phyloP scores from a whole-genome alignment of 495 filamentous ascomycete species.

The Baudoinia panamericana region DNA sequence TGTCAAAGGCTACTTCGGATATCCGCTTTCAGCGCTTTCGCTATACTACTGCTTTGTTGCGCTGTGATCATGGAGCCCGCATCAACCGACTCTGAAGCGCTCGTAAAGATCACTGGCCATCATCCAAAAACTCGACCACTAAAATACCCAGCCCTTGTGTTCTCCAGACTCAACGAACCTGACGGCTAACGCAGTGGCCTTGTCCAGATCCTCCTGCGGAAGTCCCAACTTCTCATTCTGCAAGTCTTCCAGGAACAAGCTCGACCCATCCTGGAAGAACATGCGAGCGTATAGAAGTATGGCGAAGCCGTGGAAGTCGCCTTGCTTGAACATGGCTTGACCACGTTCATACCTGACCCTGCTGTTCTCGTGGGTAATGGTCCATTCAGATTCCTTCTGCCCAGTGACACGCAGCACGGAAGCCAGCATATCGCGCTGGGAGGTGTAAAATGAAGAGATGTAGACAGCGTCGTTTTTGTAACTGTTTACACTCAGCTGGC shows the following conservation, averaged over 20 bases:
- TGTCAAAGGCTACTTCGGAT: too few relatives aligned
- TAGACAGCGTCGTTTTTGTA: conserved; percentile 27
- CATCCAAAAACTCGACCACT: too few relatives aligned
- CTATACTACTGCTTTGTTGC: too few relatives aligned
- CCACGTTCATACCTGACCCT: conserved; percentile 35
- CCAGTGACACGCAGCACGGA: conserved; percentile 40
- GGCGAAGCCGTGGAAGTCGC: conserved; percentile 37
- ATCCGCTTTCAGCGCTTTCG: too few relatives aligned
- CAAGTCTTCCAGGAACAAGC: conserved; percentile 31
- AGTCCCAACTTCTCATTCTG: conserved; percentile 42
- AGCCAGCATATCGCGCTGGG: conserved; percentile 37
- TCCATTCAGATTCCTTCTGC: conserved; percentile 43
- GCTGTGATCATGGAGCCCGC: too few relatives aligned
- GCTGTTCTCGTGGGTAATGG: conserved; percentile 32
- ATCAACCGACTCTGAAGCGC: too few relatives aligned
- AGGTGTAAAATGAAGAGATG: conserved; percentile 32
- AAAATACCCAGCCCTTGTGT: too few relatives aligned
- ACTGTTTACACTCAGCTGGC: conserved; percentile 23
- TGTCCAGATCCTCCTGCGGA: conserved; percentile 46
- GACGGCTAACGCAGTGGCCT: too few relatives aligned
- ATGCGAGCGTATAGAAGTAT: conserved; percentile 40
- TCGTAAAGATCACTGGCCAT: too few relatives aligned
- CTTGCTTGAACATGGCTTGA: conserved; percentile 31
- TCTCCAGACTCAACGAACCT: too few relatives aligned
- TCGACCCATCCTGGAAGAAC: conserved; percentile 39